Percentiles rank a stretch among this genome's conserved stretches.
Conservation (phyloP, 2,329 filamentous ascomycete genomes). For the Alternaria consortialis region DNA sequence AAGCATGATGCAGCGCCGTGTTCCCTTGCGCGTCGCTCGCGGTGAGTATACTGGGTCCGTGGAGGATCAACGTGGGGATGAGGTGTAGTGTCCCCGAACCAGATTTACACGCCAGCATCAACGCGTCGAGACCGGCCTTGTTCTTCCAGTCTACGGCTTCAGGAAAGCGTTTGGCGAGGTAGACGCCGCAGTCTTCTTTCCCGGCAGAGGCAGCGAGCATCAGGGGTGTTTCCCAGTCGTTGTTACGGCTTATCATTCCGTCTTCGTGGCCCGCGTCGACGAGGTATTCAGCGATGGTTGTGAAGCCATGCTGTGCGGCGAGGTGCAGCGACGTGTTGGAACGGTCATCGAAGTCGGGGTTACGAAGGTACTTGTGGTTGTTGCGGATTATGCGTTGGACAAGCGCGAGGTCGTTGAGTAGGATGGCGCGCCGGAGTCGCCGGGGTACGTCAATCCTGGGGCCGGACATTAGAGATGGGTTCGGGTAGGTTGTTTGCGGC, state of each 20-base stretch:
- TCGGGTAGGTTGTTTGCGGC: not conserved
- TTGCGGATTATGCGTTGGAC: constrained; percentile 79
- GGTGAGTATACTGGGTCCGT: constrained; percentile 40
- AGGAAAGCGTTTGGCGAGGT: constrained; percentile 72
- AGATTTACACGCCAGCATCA: constrained; percentile 52
- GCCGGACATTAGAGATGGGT: not conserved
- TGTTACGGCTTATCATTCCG: constrained; percentile 78
- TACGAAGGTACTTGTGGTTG: constrained; percentile 75
- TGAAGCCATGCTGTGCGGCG: constrained; percentile 75
- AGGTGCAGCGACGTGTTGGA: constrained; percentile 88
- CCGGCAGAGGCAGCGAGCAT: constrained; percentile 78
- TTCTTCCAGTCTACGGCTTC: constrained; percentile 72
- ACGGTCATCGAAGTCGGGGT: constrained; percentile 78
- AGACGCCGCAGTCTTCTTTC: constrained; percentile 76
- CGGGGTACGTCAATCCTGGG: constrained; percentile 77
- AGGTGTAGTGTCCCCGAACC: constrained; percentile 56
- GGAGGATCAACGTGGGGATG: constrained; percentile 49
- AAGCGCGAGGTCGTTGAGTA: constrained; percentile 75
- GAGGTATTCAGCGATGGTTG: constrained; percentile 73
- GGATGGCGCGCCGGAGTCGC: constrained; percentile 83
- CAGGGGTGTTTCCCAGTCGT: constrained; percentile 79
- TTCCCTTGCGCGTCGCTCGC: constrained; percentile 75
- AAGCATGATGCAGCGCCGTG: constrained; percentile 86
- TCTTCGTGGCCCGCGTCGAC: constrained; percentile 78
- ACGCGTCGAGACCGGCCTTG: constrained; percentile 72